Base-by-base conservation (phyloP, 163 green algal genomes). In the Volvox carteri region DNA sequence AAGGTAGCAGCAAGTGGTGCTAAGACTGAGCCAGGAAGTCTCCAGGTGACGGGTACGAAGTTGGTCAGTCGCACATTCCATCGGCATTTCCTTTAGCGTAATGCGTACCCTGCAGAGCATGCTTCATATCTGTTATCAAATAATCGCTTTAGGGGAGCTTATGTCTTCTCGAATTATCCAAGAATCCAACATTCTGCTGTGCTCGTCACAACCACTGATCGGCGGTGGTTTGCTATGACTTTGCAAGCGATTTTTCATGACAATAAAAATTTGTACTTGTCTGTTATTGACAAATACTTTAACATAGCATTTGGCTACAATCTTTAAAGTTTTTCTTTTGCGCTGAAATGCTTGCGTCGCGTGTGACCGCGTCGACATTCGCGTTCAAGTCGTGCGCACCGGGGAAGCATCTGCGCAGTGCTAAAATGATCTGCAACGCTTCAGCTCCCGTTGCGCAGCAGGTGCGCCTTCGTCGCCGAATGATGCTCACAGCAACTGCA, bases 391-490 rank as follows among this genome's bases (percentile, higher is more conserved):
- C 42, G 19, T 60, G 62, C 19, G 30, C 48, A 14, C 48, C 50
- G 8, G 1, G 19, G 14, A 30, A 68, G 21, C 52, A 68, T 70
- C 48, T 35, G 14, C 75, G 33, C 19, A n/a, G 28, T 41, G 42
- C 39, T 9, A 56, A 42, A 3, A 87, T 87, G 81, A 52, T 42
- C 2, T 87, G 81, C 46, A 87, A 56, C 48, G 81, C 81, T 1
- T 80, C 81, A 11, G 60, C 60, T 28, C 16, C 41, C 39, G 50
- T 39, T 5, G 19, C 50, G 30, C 75, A 72, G 33, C 75, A 84
- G 75, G 78, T 84, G 7, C 54, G 50, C 16, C 33, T 84, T 48
- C 18, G 37, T 41, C 11, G 7, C 9, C n/a, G n/a, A n/a, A n/a
- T n/a, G n/a, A n/a, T n/a, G n/a, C n/a, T n/a, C n/a, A n/a, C n/a